phyloP scores from a whole-genome alignment of 805 yeast species.

The Isabelozyma pseudorhagii region DNA sequence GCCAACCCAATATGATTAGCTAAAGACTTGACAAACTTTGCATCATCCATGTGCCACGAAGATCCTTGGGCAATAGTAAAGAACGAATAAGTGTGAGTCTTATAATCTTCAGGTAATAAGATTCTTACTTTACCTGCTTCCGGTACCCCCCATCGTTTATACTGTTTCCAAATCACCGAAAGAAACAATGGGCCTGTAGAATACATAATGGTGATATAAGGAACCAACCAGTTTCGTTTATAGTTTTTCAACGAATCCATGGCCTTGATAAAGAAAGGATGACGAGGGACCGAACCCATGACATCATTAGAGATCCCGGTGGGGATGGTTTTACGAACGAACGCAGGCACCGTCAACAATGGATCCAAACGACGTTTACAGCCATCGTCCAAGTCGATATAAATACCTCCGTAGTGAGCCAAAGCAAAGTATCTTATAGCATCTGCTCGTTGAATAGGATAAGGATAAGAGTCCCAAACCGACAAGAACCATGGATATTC shows the following conservation, averaged over 20 bases:
- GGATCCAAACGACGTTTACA: constrained; percentile 80
- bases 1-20: constrained; percentile 73
- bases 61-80: constrained; percentile 80
- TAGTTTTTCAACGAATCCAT: constrained; percentile 62
- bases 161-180: constrained; percentile 83
- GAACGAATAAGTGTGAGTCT: constrained; percentile 56
- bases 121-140: constrained; percentile 65
- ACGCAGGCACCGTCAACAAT: constrained; percentile 75
- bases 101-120: constrained; percentile 70
- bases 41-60: constrained; percentile 91
- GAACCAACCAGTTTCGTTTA: constrained; percentile 71
- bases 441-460: constrained; percentile 87
- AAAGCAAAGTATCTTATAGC: constrained; percentile 85
- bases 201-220: constrained; percentile 89
- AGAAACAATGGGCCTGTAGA: constrained; percentile 90
- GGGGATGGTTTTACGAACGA: constrained; percentile 82
- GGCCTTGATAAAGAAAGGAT: constrained; percentile 76
- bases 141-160: constrained; percentile 74
- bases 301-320: constrained; percentile 92
- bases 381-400: constrained; percentile 88
- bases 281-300: constrained; percentile 84
- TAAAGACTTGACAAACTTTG: constrained; percentile 68
- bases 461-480: constrained; percentile 74
- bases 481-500: constrained; percentile 83
- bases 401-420: constrained; percentile 83